Percentiles rank a stretch among this genome's conserved stretches.
Evolutionary conservation across 2,329 filamentous ascomycete genomes (phyloP).

Genomic region (Curvularia sp.): DNA sequence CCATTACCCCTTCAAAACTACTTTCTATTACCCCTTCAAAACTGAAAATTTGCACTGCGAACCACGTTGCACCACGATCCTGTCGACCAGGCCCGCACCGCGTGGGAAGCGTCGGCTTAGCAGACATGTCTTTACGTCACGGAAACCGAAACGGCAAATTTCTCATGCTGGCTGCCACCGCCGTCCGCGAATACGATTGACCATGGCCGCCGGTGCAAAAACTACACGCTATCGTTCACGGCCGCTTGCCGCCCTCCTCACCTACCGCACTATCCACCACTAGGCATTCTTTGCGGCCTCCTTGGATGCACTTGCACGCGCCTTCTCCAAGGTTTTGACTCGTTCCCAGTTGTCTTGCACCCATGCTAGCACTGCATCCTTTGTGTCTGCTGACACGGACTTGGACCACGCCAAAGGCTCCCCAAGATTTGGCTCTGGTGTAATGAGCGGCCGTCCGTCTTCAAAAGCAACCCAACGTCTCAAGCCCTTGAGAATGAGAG

Average conservation of each 20-base stretch:
- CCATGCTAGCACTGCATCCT: conserved; percentile 37
- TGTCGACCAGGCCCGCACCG: conserved; percentile 10
- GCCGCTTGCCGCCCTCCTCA: not conserved
- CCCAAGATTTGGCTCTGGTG: conserved; percentile 19
- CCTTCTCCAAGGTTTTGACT: conserved; percentile 43
- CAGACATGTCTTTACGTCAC: conserved; percentile 15
- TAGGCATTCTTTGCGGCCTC: conserved; percentile 11
- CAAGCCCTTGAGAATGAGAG: conserved; percentile 38
- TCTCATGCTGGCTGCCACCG: conserved; percentile 5
- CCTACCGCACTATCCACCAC: not conserved
- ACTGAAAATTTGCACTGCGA: conserved; percentile 42
- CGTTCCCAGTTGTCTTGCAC: conserved; percentile 41
- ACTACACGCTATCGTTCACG: not conserved
- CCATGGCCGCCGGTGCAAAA: not conserved
- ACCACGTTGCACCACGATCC: conserved; percentile 7
- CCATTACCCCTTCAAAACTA: conserved; percentile 48
- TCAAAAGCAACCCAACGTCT: conserved; percentile 47
- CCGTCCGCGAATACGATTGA: conserved; percentile 4
- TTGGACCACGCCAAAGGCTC: conserved; percentile 35
- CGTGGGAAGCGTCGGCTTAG: conserved; percentile 35
- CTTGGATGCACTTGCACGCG: conserved; percentile 24
- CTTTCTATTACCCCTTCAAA: conserved; percentile 49
- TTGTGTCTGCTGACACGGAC: conserved; percentile 19
- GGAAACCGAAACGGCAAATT: conserved; percentile 11
- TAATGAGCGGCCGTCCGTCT: conserved; percentile 30